Evolutionary conservation across 1,139 yeast species (phyloP).

Genomic region (Zygosaccharomyces sapae): DNA sequence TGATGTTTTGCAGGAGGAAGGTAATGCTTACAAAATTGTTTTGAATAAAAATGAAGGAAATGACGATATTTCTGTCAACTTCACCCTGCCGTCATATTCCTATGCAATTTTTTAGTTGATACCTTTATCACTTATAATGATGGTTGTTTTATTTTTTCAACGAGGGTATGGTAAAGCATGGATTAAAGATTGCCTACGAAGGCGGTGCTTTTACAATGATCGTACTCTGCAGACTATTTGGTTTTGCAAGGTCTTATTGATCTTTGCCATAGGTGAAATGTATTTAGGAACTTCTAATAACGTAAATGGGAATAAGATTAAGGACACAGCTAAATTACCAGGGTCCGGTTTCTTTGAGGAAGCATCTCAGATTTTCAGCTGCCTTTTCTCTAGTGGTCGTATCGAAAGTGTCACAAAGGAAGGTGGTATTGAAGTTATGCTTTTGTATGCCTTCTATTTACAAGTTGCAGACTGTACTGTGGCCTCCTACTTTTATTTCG

Average conservation of each 20-base stretch:
- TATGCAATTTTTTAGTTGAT: constrained; percentile 70
- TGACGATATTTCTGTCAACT: constrained; percentile 63
- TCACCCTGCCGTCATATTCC: constrained; percentile 70
- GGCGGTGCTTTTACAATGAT: constrained; percentile 42
- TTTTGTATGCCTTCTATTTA: constrained; percentile 72
- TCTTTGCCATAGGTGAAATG: constrained; percentile 84
- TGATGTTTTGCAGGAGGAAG: constrained; percentile 58
- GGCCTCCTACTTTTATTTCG: constrained; percentile 77
- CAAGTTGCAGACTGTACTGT: constrained; percentile 85
- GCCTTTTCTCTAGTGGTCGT: constrained; percentile 73
- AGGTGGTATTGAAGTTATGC: constrained; percentile 77
- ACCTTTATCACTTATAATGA: constrained; percentile 75
- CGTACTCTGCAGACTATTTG: constrained; percentile 70
- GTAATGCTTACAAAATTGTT: constrained; percentile 67
- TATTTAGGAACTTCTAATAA: constrained; percentile 65
- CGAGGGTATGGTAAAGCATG: constrained; percentile 69
- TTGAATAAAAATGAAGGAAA: constrained; percentile 63
- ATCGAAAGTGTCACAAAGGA: constrained; percentile 71
- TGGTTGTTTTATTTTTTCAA: constrained; percentile 83
- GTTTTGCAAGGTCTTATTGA: constrained; percentile 71
- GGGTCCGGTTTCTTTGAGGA: constrained; percentile 75
- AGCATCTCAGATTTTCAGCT: constrained; percentile 71
- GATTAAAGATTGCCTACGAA: constrained; percentile 56
- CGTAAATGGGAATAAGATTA: constrained; percentile 41
- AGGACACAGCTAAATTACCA: constrained; percentile 49